Base-by-base conservation (phyloP, 176 grass and related monocot species). In the Raddia distichophylla region DNA sequence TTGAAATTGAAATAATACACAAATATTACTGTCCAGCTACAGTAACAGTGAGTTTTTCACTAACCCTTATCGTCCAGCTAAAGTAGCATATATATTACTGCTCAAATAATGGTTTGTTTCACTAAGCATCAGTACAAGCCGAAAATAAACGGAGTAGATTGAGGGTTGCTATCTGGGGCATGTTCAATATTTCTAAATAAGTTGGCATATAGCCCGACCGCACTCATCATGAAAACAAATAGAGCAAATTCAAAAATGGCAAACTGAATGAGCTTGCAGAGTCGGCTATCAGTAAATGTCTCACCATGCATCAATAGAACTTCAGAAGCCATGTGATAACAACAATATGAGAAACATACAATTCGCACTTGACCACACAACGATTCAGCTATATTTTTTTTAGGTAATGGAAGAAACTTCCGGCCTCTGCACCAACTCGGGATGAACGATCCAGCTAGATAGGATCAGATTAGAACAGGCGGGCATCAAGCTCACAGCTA, bases 381-480 rank as follows among this genome's bases (percentile, higher is more conserved):
- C 7, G 27, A 80, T 75, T 77, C 7, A 47, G 19, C 34, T 42
- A 47, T n/a, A n/a, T n/a, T n/a, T n/a, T n/a, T n/a, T n/a, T n/a
- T n/a, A n/a, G n/a, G n/a, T n/a, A n/a, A n/a, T n/a, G n/a, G n/a
- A n/a, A n/a, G n/a, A n/a, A n/a, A n/a, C n/a, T n/a, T n/a, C n/a
- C n/a, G n/a, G n/a, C n/a, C n/a, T n/a, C n/a, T n/a, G n/a, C n/a
- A n/a, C n/a, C n/a, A n/a, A n/a, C n/a, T n/a, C n/a, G n/a, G n/a
- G n/a, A n/a, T n/a, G n/a, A n/a, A n/a, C n/a, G n/a, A n/a, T n/a
- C n/a, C n/a, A n/a, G n/a, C n/a, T n/a, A n/a, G n/a, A n/a, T n/a
- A n/a, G n/a, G 6, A 65, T 57, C 4, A 56, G 6, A 46, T 64
- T 79, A 85, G 45, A 85, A 54, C 34, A 56, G 17, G 33, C 3